Evolutionary conservation across 2,329 filamentous ascomycete genomes (phyloP).

Genomic region (Hawksworthiomyces lignivorus): DNA sequence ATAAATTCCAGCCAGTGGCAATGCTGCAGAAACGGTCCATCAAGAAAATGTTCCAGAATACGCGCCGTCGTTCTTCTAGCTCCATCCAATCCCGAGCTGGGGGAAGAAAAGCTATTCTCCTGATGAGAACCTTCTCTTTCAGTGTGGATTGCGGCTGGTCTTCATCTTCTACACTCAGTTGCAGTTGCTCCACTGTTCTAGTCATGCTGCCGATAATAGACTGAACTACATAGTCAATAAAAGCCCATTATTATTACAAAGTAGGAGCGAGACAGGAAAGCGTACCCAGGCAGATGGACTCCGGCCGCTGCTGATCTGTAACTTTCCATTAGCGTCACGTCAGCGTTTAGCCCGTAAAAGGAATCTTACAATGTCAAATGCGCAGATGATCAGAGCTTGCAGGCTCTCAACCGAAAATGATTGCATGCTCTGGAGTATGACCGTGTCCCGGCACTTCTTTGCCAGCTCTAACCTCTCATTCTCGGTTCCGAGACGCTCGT

Average conservation of each 20-base stretch:
- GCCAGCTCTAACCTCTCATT: background rate
- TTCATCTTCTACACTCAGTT: constrained; percentile 31
- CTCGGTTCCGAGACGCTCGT: background rate
- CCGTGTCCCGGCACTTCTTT: constrained; percentile 7
- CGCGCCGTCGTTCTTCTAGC: constrained; percentile 17
- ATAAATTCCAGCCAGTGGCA: constrained; percentile 25
- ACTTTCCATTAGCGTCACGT: no score
- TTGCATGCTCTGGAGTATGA: constrained; percentile 22
- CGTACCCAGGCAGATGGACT: constrained; percentile 25
- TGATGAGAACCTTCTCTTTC: constrained; percentile 12
- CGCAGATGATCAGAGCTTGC: constrained; percentile 25
- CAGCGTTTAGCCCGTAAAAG: no score
- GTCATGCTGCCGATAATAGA: constrained; percentile 28
- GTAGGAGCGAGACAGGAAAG: no score
- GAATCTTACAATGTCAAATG: constrained; percentile 24
- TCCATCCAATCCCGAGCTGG: constrained; percentile 24
- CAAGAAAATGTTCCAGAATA: constrained; percentile 31
- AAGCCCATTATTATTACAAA: no score
- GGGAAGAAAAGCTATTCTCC: constrained; percentile 14
- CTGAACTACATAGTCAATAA: no score
- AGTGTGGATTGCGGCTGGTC: constrained; percentile 18
- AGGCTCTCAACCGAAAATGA: constrained; percentile 24
- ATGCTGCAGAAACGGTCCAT: constrained; percentile 24
- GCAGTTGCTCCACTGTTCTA: constrained; percentile 28
- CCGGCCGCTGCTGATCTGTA: constrained; percentile 26